Evolutionary conservation across 108 stramenopile species (phyloP), one percentile per base, ranked within the genome.

Genomic region (Nitzschia putrida): DNA sequence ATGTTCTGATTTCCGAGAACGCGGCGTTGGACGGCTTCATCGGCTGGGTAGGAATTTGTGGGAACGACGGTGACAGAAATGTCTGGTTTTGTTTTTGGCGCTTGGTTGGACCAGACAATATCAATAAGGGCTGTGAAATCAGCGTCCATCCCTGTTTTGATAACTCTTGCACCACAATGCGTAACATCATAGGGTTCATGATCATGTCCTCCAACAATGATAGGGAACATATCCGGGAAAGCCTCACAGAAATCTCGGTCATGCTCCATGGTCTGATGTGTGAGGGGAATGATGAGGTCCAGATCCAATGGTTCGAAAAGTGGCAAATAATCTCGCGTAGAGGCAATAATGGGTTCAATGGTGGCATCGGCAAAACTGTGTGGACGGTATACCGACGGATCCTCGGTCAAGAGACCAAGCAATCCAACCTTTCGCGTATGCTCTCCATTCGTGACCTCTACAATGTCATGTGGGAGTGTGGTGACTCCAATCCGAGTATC

Each of bases 321-420:
- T 37, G 78, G 64, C 16, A 69, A 18, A n/a, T 71, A 56, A 14
- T 58, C 23, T 13, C 71, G 49, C 39, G 68, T 80, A 5, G 16
- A 13, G n/a, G 59, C 61, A 34, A 72, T 64, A 21, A 85, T 72
- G 38, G 73, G 76, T 39, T 67, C 59, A 52, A 90, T 90, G 0
- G 52, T 59, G 23, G 85, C 63, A 34, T 80, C 79, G 8, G 77
- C 81, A 66, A 89, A 92, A 5, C 77, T 73, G 8, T 71, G 72
- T 57, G 76, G 73, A 37, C 81, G 84, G 69, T 89, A 92, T 70
- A 92, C 69, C 22, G 66, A 68, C n/a, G 67, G 68, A 68, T 92
- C 87, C 52, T 88, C 80, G 21, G 87, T 82, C 63, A 92, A 59
- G 14, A 89, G 52, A 45, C 91, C 91, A 64, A 88, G 54, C 61